Evolutionary conservation across 192 early-diverging fungal genomes (phyloP).

Genomic region (Spizellomyces sp.): DNA sequence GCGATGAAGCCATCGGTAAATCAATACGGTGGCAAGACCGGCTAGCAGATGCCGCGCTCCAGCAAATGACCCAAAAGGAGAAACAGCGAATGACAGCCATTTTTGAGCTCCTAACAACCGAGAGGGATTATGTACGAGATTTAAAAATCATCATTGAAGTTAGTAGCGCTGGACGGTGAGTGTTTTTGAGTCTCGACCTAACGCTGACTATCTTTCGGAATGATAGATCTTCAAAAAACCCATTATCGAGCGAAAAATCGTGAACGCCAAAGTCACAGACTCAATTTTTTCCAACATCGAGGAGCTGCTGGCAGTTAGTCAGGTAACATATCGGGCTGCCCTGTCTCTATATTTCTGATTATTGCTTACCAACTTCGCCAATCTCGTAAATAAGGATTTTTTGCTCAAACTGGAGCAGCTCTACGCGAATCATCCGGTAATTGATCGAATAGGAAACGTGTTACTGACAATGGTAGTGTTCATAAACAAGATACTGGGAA

Average conservation of each 20-base stretch:
- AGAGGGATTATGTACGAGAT: conserved; percentile 57
- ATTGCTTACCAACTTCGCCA: not conserved
- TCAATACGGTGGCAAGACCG: conserved; percentile 37
- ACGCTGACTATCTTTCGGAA: not conserved
- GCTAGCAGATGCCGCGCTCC: conserved; percentile 13
- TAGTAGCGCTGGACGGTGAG: not conserved
- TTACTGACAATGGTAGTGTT: conserved; percentile 42
- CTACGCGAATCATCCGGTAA: conserved; percentile 36
- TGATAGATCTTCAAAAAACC: conserved; percentile 52
- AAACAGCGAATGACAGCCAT: conserved; percentile 46
- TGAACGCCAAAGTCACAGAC: conserved; percentile 38
- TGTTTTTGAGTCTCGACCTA: not conserved
- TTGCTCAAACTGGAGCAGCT: conserved; percentile 36
- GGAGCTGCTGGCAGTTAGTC: conserved; percentile 44
- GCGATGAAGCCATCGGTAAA: no score
- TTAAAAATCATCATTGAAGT: conserved; percentile 55
- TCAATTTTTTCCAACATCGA: conserved; percentile 53
- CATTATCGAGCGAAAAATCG: conserved; percentile 36
- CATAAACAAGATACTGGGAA: not conserved
- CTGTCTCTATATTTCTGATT: not conserved
- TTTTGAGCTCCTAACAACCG: conserved; percentile 53
- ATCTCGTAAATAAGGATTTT: conserved; percentile 34
- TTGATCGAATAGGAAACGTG: conserved; percentile 43
- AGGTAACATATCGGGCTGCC: conserved; percentile 12
- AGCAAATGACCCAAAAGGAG: conserved; percentile 32